A percentile compares a stretch with the other conserved stretches of the same genome.
Conservation (phyloP, 108 stramenopile species). For the Epipyxis sp. region DNA sequence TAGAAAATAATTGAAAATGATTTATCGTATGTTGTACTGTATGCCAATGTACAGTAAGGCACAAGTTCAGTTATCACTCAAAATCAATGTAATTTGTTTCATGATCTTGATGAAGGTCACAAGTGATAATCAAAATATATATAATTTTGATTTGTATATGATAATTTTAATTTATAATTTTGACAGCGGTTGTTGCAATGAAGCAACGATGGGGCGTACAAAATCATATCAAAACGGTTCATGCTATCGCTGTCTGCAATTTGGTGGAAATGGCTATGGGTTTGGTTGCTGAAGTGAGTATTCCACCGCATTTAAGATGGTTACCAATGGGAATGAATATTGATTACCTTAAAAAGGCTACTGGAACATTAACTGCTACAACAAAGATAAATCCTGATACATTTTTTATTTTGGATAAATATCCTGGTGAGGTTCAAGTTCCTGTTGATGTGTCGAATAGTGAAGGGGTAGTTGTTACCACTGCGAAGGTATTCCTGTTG, state of each 20-base stretch:
- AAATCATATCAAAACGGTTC: conserved; percentile 18
- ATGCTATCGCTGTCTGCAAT: conserved; percentile 24
- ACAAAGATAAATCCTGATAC: conserved; percentile 12
- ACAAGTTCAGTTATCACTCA: neutral
- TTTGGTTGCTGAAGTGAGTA: neutral
- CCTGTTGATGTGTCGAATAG: neutral
- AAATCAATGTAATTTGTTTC: neutral
- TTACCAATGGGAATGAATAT: conserved; percentile 21
- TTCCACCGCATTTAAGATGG: conserved; percentile 9
- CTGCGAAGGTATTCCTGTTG: neutral
- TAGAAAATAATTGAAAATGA: neutral
- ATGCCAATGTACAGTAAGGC: neutral
- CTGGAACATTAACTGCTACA: neutral
- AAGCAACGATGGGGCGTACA: conserved; percentile 14
- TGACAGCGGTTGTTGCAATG: neutral
- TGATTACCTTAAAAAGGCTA: conserved; percentile 2
- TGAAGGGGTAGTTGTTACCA: conserved; percentile 10
- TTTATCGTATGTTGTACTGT: neutral
- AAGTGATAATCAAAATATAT: neutral
- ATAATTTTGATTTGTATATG: neutral
- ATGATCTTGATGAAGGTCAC: too few relatives aligned
- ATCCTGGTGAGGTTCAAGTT: conserved; percentile 10
- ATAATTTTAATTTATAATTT: neutral
- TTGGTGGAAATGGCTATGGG: conserved; percentile 15
- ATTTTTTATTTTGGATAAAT: neutral